Base-by-base conservation (phyloP, 1,139 yeast species). In the Sugiyamaella xylanicola region DNA sequence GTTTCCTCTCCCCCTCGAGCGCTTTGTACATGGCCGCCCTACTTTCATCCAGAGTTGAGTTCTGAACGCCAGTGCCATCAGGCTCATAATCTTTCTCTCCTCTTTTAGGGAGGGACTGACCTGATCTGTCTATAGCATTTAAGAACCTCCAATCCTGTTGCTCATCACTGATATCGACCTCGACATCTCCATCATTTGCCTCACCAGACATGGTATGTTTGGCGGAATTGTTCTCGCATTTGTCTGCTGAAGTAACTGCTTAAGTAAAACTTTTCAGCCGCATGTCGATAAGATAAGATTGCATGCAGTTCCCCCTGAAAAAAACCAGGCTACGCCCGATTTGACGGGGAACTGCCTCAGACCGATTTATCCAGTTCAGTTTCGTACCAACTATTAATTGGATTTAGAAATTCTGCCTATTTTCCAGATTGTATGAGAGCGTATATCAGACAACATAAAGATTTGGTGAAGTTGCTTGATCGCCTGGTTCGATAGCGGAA, bases 81-180 rank as follows among this genome's bases (percentile, higher is more conserved):
- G 96, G 97, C 59, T 84, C 96, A 63, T 85, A 87, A 61, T 89
- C 97, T 69, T 92, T 92, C 58, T 84, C 93, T 1, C 97, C 97
- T 59, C 93, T 74, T 60, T 80, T 82, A 1, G 86, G 87, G n/a
- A 82, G 61, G 27, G 22, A 25, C 21, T 37, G 52, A 19, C 46
- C 54, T 9, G 61, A 53, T 61, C 55, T 57, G 49, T 54, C 56
- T 47, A 57, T 29, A 40, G 61, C 55, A 50, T 57, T 51, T 11
- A 83, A 68, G 42, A 72, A 66, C 40, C 83, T 74, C 93, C 95
- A 87, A 67, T 89, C 95, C 60, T 82, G 90, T 20, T 79, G 74
- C 56, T 82, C 86, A 59, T 87, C 95, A 46, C 84, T 29, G 19
- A 50, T 42, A 35, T 50, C 53, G 3, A 43, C 43, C 19, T 49